Percentiles rank a stretch among this genome's conserved stretches.
phyloP scores from a whole-genome alignment of 2,329 filamentous ascomycete genomes.

The Talaromyces funiculosus region DNA sequence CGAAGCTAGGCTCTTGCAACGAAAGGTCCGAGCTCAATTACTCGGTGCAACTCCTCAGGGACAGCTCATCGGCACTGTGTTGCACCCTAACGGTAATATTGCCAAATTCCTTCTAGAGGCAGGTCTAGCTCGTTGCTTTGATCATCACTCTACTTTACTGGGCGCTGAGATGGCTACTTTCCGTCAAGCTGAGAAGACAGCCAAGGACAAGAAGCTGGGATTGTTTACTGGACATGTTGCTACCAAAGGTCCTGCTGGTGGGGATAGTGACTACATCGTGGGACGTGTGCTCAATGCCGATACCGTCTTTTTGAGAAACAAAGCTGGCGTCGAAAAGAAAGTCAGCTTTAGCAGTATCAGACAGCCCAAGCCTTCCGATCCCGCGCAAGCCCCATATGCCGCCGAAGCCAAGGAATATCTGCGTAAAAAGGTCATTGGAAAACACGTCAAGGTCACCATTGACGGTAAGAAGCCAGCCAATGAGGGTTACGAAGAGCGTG shows the following conservation, averaged over 20 bases:
- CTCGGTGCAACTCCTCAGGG: conserved; percentile 85
- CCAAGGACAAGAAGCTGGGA: conserved; percentile 69
- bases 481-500: conserved; percentile 88
- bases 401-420: conserved; percentile 95
- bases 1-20: conserved; percentile 77
- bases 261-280: conserved; percentile 73
- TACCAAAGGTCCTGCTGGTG: conserved; percentile 54
- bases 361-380: conserved; percentile 82
- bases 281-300: conserved; percentile 83
- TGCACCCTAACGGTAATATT: conserved; percentile 89
- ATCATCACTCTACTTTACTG: conserved; percentile 90
- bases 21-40: conserved; percentile 74
- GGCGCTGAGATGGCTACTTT: conserved; percentile 82
- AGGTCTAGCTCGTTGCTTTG: conserved; percentile 85
- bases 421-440: conserved; percentile 89
- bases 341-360: conserved; percentile 89
- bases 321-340: conserved; percentile 78
- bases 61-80: conserved; percentile 79
- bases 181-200: conserved; percentile 78
- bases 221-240: conserved; percentile 76
- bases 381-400: conserved; percentile 79
- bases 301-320: conserved; percentile 78
- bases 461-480: conserved; percentile 86
- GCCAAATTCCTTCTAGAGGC: conserved; percentile 84
- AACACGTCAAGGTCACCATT: conserved; percentile 82